Conservation (phyloP, 257 asterid species). For the Solanum corneliomulleri region DNA sequence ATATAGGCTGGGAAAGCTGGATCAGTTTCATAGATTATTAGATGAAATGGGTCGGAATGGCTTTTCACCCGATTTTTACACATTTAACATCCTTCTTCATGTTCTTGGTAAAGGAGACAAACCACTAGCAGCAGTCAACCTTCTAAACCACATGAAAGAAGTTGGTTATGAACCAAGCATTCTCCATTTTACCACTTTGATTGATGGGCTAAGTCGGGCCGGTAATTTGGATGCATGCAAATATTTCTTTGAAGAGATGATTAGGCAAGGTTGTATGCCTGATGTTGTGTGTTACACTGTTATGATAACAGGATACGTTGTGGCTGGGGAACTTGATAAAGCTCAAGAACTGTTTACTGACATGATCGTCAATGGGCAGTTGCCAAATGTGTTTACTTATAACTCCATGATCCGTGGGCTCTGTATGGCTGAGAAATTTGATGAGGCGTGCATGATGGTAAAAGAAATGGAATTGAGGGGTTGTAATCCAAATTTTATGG, state of each 20-base stretch:
- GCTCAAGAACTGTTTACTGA: constrained; percentile 55
- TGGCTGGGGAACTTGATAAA: constrained; percentile 52
- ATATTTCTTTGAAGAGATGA: constrained; percentile 72
- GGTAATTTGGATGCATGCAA: constrained; percentile 79
- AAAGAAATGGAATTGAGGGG: constrained; percentile 85
- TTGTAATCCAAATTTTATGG: constrained; percentile 85
- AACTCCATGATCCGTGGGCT: constrained; percentile 92
- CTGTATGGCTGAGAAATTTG: constrained; percentile 63
- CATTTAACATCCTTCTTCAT: constrained; percentile 77
- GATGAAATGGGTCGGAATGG: constrained; percentile 80
- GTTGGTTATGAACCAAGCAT: constrained; percentile 55
- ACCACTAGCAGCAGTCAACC: constrained; percentile 75
- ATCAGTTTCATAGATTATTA: constrained; percentile 63
- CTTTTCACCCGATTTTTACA: constrained; percentile 77
- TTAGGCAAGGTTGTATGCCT: constrained; percentile 52
- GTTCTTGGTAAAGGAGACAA: constrained; percentile 80
- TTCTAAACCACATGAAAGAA: constrained; percentile 87
- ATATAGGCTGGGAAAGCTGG: constrained; percentile 70
- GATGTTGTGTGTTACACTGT: constrained; percentile 91
- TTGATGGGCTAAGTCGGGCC: constrained; percentile 91
- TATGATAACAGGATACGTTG: constrained; percentile 78
- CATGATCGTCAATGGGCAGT: constrained; percentile 57
- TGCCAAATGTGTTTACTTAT: constrained; percentile 91
- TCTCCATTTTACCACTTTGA: constrained; percentile 82
- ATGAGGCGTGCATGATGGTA: constrained; percentile 72